A percentile compares a stretch with the other conserved stretches of the same genome.
Evolutionary conservation across 495 filamentous ascomycete species (phyloP).

Genomic region (Beverwykella pulmonaria): DNA sequence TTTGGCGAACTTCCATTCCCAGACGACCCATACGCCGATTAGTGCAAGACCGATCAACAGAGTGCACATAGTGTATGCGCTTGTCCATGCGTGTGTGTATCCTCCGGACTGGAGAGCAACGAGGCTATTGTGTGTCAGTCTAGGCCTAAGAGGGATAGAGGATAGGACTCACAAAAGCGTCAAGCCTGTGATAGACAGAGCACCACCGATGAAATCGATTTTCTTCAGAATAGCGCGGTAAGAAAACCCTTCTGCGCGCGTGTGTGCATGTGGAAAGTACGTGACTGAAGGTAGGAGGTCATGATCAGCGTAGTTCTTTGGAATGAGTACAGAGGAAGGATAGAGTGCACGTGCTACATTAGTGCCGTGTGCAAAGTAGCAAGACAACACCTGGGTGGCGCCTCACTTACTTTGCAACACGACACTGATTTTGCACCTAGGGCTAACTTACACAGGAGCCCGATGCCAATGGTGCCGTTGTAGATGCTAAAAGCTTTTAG

Average conservation of each 20-base stretch:
- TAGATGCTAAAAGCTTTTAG: constrained; percentile 33
- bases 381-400: too few relatives aligned
- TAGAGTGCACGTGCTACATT: too few relatives aligned
- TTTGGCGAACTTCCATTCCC: constrained; percentile 72
- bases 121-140: constrained; percentile 24
- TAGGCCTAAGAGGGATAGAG: neutral
- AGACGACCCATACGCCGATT: constrained; percentile 61
- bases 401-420: too few relatives aligned
- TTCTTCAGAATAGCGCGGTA: constrained; percentile 30
- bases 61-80: constrained; percentile 72
- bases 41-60: constrained; percentile 71
- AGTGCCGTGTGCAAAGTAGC: too few relatives aligned
- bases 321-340: too few relatives aligned
- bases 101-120: constrained; percentile 51
- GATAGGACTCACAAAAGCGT: constrained; percentile 34
- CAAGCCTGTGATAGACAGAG: constrained; percentile 39
- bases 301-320: too few relatives aligned
- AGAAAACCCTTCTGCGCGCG: constrained; percentile 38
- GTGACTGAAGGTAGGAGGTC: too few relatives aligned
- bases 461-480: constrained; percentile 35
- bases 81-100: constrained; percentile 70
- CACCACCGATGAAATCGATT: constrained; percentile 40
- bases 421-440: too few relatives aligned
- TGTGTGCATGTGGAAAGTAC: constrained; percentile 40
- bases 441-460: too few relatives aligned